Base-by-base conservation (phyloP, 306 rosid species). In the Mimosa bimucronata region DNA sequence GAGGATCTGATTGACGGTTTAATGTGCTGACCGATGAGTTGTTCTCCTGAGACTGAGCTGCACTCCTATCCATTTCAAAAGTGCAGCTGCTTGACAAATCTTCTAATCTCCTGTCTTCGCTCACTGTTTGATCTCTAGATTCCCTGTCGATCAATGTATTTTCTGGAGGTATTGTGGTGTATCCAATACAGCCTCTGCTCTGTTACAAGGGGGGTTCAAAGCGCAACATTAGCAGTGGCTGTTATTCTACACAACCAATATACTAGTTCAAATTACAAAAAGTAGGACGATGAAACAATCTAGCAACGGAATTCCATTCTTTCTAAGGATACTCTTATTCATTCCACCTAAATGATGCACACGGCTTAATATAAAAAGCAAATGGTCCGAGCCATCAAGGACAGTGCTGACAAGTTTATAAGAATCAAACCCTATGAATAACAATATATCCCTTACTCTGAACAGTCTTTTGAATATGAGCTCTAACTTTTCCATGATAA, bases 151-250 rank as follows among this genome's bases (percentile, higher is more conserved):
- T 89, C 4, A 86, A 71, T 55, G n/a, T 75, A 80, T 13, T 78
- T 34, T 67, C 55, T 28, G 76, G 70, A 70, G 90, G 88, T 57
- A 86, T 78, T 73, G 83, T 72, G 85, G 79, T 81, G 88, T 90
- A 83, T 85, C 97, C 96, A 82, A 86, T 81, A 84, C 98, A 90
- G 86, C 98, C 90, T 87, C 98, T 95, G 97, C 76, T 87, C 98
- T 92, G 97, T 92, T 91, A 66, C 89, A 91, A 90, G 86, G 84
- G 68, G 85, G 91, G 88, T 91, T 77, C 72, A 79, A 84, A 85
- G 65, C 89, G 75, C 89, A 37, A 85, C 91, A 91, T 90, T 79
- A 87, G 60, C 78, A 84, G 89, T 61, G 52, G 66, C 38, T 69
- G 81, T n/a, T 40, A 23, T 68, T 71, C 81, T 80, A 81, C 71